Evolutionary conservation across 192 early-diverging fungal species (phyloP), one percentile per base, ranked within the genome.

Genomic region (Rhizoclosmatium globosum): DNA sequence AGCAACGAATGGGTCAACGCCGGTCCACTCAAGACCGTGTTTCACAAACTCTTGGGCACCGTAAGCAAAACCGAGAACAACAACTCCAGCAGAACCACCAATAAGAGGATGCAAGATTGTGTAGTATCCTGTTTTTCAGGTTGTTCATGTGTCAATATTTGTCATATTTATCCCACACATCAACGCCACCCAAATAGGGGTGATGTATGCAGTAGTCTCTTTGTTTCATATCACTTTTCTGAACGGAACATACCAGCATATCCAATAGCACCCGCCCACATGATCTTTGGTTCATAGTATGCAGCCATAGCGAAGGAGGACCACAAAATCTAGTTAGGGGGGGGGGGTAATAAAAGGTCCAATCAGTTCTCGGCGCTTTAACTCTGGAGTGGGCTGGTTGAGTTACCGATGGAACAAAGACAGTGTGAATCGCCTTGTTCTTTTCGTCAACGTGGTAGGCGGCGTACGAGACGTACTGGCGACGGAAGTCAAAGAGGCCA

Each of bases 371-470:
- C 31, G 31, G 31, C 31, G 31, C 31, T 31, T 31, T 31, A 31
- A 31, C 31, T 31, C 31, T 31, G 31, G 31, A 31, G 31, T 31
- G 31, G 31, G 31, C 82, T 38, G 93, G 90, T 93, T 93, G 97
- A 48, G 95, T 84, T 78, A 99, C 95, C 64, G 91, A 89, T 3
- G 97, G 97, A 43, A 99, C 96, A 82, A 93, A 99, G 2, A 95
- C 83, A 79, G 95, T 85, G 83, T 98, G 95, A 74, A 96, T 93
- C 23, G 84, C 77, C 44, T 96, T 84, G 86, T 98, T 97, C 79
- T 88, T 82, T 53, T 83, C 82, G 88, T 75, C 23, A 74, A 11
- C 19, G 56, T 71, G 58, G 67, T 60, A 67, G 47, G 46, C 65
- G 53, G 68, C 59, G 64, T 69, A 77, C 17, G 53, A 85, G 17